phyloP scores from a whole-genome alignment of 306 rosid genomes.

The Prunus campanulata region DNA sequence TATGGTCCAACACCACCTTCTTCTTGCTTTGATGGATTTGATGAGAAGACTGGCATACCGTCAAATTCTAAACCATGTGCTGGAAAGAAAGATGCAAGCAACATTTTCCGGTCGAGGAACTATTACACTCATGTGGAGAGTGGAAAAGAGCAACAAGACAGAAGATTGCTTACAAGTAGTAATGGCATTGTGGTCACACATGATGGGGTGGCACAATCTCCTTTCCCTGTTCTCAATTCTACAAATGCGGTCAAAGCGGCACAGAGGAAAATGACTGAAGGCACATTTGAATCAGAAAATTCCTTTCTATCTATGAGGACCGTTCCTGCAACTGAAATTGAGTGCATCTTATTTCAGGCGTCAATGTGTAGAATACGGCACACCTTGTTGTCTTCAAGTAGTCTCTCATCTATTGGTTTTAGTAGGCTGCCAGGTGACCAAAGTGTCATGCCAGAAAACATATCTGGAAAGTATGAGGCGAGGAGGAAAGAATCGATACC shows the following conservation, averaged over 20 bases:
- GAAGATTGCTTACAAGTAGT: conserved; percentile 38
- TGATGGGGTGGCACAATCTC: conserved; percentile 53
- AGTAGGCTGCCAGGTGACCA: conserved; percentile 61
- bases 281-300: conserved; percentile 55
- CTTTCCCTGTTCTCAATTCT: conserved; percentile 52
- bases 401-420: conserved; percentile 52
- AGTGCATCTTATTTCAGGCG: conserved; percentile 77
- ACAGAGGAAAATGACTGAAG: conserved; percentile 57
- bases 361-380: conserved; percentile 91
- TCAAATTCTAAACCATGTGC: conserved; percentile 46
- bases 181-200: conserved; percentile 31
- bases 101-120: conserved; percentile 46
- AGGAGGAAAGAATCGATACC: conserved; percentile 90
- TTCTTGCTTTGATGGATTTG: conserved; percentile 67
- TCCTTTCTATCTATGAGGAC: conserved; percentile 59
- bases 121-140: conserved; percentile 68
- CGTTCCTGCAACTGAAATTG: conserved; percentile 79
- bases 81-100: conserved; percentile 44
- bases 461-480: conserved; percentile 65
- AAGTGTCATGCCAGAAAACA: conserved; percentile 56
- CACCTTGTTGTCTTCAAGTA: conserved; percentile 60
- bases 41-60: conserved; percentile 54
- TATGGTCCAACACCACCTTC: conserved; percentile 89
- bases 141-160: conserved; percentile 56
- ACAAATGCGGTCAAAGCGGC: conserved; percentile 48